Conservation (phyloP, 768 basidiomycete genomes). For the Erythrobasidium yunnanense region DNA sequence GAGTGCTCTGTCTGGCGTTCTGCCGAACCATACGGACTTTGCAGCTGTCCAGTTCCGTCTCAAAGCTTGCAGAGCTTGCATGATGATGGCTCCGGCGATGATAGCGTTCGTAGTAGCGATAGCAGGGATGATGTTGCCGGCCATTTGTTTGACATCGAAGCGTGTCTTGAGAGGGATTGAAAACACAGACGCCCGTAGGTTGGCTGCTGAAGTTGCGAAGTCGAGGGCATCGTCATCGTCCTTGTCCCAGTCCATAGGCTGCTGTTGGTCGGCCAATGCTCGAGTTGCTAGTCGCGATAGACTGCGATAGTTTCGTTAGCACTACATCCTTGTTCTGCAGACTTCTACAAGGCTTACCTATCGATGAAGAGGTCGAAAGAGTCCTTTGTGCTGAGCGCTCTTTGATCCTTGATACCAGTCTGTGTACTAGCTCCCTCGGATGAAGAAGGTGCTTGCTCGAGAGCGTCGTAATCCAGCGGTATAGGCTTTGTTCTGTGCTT, state of each 20-base stretch:
- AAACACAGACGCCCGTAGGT: slow-evolving; percentile 81
- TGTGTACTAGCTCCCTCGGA: slow-evolving; percentile 33
- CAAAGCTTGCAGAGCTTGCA: slow-evolving; percentile 78
- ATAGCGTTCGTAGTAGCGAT: slow-evolving; percentile 99
- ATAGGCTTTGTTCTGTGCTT: slow-evolving; percentile 71
- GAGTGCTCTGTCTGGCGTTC: slow-evolving; percentile 67
- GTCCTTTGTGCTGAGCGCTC: slow-evolving; percentile 62
- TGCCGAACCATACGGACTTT: slow-evolving; percentile 57
- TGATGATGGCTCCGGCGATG: slow-evolving; percentile 83
- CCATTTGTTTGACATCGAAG: slow-evolving; percentile 99
- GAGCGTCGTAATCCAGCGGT: slow-evolving; percentile 68
- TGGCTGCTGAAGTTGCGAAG: slow-evolving; percentile 89
- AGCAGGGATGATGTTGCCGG: slow-evolving; percentile 97
- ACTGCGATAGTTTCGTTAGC: slow-evolving; percentile 46
- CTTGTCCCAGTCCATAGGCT: slow-evolving; percentile 64
- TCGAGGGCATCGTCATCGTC: slow-evolving; percentile 95
- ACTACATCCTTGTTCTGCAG: neutral
- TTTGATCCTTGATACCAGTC: slow-evolving; percentile 67
- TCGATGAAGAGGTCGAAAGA: slow-evolving; percentile 71
- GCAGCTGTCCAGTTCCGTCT: slow-evolving; percentile 49
- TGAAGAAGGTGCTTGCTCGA: slow-evolving; percentile 48
- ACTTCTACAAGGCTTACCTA: slow-evolving; percentile 49
- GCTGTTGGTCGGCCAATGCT: slow-evolving; percentile 49
- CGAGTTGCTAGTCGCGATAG: slow-evolving; percentile 62
- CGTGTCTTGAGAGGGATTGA: slow-evolving; percentile 77